phyloP scores from a whole-genome alignment of 371 early-diverging fungal species.

The Circinella minor region DNA sequence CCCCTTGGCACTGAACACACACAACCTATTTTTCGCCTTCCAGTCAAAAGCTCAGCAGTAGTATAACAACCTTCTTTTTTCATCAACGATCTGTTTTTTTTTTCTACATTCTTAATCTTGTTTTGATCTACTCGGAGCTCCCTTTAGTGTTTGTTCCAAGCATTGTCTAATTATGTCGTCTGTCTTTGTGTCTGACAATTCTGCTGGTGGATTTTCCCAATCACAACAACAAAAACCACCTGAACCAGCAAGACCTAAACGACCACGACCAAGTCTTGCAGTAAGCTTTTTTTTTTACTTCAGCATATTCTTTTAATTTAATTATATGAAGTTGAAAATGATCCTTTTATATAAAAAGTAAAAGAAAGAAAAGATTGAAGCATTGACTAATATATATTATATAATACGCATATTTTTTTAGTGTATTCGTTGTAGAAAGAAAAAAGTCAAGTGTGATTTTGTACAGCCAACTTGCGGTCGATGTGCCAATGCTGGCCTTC shows the following conservation, averaged over 20 bases:
- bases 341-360: too few relatives aligned
- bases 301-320: too few relatives aligned
- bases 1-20: neutral
- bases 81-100: constrained; percentile 3
- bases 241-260: constrained; percentile 24
- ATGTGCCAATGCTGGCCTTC: constrained; percentile 58
- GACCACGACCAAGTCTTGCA: constrained; percentile 29
- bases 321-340: neutral
- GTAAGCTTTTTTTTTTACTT: constrained; percentile 15
- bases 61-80: neutral
- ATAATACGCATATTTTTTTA: constrained; percentile 12
- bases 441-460: constrained; percentile 69
- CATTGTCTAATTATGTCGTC: constrained; percentile 18
- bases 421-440: constrained; percentile 68
- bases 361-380: too few relatives aligned
- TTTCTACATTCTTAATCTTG: neutral
- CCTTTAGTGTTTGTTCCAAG: constrained; percentile 6
- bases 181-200: constrained; percentile 21
- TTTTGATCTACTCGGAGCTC: constrained; percentile 3
- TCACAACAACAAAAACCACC: constrained; percentile 24
- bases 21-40: neutral
- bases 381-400: too few relatives aligned
- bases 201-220: constrained; percentile 16
- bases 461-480: constrained; percentile 69
- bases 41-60: constrained; percentile 3